phyloP scores from a whole-genome alignment of 257 asterid genomes.

The Solanum bulbocastanum region DNA sequence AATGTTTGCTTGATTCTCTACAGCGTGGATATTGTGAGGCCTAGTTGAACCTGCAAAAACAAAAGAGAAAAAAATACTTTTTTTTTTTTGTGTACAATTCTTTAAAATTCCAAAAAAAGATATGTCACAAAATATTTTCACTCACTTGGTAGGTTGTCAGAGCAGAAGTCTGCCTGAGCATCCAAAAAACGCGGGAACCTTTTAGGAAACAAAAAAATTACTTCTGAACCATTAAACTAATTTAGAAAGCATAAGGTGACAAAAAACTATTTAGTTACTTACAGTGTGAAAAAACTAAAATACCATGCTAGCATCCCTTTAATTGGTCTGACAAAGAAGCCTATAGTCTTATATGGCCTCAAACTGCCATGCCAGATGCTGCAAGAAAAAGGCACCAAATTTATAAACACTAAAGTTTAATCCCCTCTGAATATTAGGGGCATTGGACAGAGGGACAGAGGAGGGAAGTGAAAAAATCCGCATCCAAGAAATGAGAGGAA shows the following conservation, averaged over 20 bases:
- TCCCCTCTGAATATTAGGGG: background rate
- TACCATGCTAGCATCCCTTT: constrained; percentile 28
- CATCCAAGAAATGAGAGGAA: background rate
- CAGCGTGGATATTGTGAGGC: constrained; percentile 13
- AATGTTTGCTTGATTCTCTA: constrained; percentile 8
- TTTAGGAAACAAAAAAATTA: background rate
- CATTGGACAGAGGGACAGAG: background rate
- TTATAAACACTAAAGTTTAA: background rate
- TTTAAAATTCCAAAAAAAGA: background rate
- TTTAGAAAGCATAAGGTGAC: background rate
- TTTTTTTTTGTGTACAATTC: background rate
- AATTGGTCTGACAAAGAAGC: constrained; percentile 18
- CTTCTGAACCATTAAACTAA: background rate
- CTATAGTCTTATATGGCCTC: constrained; percentile 29
- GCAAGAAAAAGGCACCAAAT: constrained; percentile 12
- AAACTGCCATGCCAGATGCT: constrained; percentile 36
- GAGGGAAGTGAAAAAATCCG: background rate
- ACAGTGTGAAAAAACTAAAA: constrained; percentile 34
- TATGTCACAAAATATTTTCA: background rate
- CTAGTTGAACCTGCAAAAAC: constrained; percentile 23
- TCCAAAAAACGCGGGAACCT: constrained; percentile 9
- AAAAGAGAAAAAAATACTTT: background rate
- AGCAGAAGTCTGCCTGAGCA: constrained; percentile 19
- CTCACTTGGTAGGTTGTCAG: constrained; percentile 36
- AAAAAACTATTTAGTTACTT: constrained; percentile 19